Evolutionary conservation across 2,329 filamentous ascomycete species (phyloP).

Genomic region (Colletotrichum endophyticum): DNA sequence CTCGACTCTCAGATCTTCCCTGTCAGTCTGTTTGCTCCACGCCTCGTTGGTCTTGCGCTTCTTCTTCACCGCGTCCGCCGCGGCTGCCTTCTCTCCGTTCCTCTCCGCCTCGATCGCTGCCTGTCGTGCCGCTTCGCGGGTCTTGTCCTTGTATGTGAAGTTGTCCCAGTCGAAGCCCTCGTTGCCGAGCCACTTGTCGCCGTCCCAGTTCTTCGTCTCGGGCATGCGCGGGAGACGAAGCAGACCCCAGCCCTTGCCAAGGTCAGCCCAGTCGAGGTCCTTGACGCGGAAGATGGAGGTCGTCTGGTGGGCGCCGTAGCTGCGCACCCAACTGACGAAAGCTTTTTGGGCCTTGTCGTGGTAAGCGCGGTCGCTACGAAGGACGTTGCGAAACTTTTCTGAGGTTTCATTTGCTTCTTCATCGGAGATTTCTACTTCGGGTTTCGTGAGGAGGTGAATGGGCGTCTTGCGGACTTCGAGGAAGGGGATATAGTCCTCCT

Average conservation of each 20-base stretch:
- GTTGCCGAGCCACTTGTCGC: slow-evolving; percentile 67
- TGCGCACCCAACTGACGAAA: slow-evolving; percentile 92
- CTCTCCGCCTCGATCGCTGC: slow-evolving; percentile 58
- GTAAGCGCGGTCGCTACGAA: slow-evolving; percentile 58
- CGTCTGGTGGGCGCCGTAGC: slow-evolving; percentile 90
- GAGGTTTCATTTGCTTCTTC: slow-evolving; percentile 64
- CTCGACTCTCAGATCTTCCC: slow-evolving; percentile 65
- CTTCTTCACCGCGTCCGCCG: slow-evolving; percentile 47
- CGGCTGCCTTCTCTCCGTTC: slow-evolving; percentile 35
- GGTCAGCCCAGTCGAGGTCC: slow-evolving; percentile 84
- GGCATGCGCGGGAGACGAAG: slow-evolving; percentile 93
- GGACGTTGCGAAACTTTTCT: slow-evolving; percentile 64
- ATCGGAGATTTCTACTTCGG: slow-evolving; percentile 61
- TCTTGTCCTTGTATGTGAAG: slow-evolving; percentile 75
- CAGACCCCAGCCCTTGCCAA: slow-evolving; percentile 85
- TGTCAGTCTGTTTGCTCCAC: slow-evolving; percentile 75
- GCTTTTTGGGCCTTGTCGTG: slow-evolving; percentile 90
- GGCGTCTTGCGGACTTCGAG: slow-evolving; percentile 88
- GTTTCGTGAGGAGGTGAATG: slow-evolving; percentile 66
- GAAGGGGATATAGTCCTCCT: slow-evolving; percentile 91
- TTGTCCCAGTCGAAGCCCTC: slow-evolving; percentile 67
- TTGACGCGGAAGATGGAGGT: slow-evolving; percentile 85
- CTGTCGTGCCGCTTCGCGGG: slow-evolving; percentile 68
- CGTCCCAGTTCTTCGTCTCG: slow-evolving; percentile 77
- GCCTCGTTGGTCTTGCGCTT: slow-evolving; percentile 70